Evolutionary conservation across 495 filamentous ascomycete species (phyloP).

Genomic region (Echria macrotheca): DNA sequence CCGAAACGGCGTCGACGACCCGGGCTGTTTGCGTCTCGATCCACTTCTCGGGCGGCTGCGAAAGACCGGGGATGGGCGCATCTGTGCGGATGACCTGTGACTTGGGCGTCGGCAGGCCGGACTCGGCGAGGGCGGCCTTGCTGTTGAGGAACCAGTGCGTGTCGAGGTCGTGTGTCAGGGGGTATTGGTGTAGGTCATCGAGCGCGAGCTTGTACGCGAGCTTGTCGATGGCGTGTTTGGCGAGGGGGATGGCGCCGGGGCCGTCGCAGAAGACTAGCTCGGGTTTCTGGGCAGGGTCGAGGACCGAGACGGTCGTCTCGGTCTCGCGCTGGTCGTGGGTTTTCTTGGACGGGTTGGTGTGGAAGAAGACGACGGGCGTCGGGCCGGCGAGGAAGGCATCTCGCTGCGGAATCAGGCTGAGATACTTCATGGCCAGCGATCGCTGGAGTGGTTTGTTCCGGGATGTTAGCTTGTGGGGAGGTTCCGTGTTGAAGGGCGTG

Average conservation of each 20-base stretch:
- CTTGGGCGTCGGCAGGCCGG: constrained; percentile 23
- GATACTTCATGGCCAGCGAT: constrained; percentile 23
- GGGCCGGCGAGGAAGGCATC: constrained; percentile 29
- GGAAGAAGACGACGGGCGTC: constrained; percentile 24
- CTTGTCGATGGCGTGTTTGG: constrained; percentile 18
- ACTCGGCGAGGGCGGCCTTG: constrained; percentile 22
- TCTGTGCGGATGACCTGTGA: constrained; percentile 16
- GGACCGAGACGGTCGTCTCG: constrained; percentile 22
- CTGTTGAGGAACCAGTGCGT: constrained; percentile 29
- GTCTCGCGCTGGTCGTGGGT: constrained; percentile 23
- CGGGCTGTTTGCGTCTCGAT: constrained; percentile 15
- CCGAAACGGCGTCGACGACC: constrained; percentile 13
- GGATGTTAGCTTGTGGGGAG: constrained; percentile 41
- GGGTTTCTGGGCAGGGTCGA: constrained; percentile 21
- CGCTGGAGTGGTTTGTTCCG: constrained; percentile 32
- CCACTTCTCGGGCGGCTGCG: constrained; percentile 20
- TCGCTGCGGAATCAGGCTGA: constrained; percentile 28
- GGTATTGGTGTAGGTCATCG: constrained; percentile 21
- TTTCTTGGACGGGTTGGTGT: constrained; percentile 5
- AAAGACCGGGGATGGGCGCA: constrained; percentile 10
- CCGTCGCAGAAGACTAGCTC: constrained; percentile 26
- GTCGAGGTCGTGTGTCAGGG: constrained; percentile 20
- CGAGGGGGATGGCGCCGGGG: constrained; percentile 19
- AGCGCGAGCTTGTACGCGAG: constrained; percentile 24
- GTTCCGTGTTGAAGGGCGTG: constrained; percentile 35